phyloP scores from a whole-genome alignment of 2,329 filamentous ascomycete genomes.

The Fusarium falciforme region DNA sequence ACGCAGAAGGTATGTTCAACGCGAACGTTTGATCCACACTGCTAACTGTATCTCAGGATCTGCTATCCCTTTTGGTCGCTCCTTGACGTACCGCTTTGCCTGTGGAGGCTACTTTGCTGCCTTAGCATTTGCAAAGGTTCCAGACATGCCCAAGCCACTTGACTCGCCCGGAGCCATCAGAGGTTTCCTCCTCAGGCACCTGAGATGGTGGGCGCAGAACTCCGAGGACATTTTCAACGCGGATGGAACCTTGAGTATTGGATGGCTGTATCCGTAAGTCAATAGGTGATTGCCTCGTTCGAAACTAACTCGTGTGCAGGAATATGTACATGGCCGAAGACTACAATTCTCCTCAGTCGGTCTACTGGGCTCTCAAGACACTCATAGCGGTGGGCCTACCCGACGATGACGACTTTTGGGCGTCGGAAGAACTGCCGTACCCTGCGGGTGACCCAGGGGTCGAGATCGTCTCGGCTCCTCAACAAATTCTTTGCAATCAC shows the following conservation, averaged over 20 bases:
- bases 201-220: slow-evolving; percentile 60
- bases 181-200: slow-evolving; percentile 61
- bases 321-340: slow-evolving; percentile 68
- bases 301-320: background rate
- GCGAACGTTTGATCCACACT: fast-evolving
- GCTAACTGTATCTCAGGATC: slow-evolving; percentile 50
- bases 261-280: slow-evolving; percentile 47
- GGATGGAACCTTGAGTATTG: slow-evolving; percentile 63
- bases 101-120: slow-evolving; percentile 62
- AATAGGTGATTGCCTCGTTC: fast-evolving
- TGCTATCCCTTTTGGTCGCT: slow-evolving; percentile 63
- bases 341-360: slow-evolving; percentile 68
- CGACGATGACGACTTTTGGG: slow-evolving; percentile 58
- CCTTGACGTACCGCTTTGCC: slow-evolving; percentile 63
- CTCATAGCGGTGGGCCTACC: slow-evolving; percentile 56
- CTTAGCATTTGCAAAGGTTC: slow-evolving; percentile 54
- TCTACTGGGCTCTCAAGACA: slow-evolving; percentile 65
- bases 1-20: slow-evolving; percentile 51
- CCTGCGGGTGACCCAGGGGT: slow-evolving; percentile 10
- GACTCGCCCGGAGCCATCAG: slow-evolving; percentile 55
- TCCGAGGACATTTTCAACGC: slow-evolving; percentile 58
- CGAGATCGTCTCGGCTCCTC: slow-evolving; percentile 42
- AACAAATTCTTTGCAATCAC: slow-evolving; percentile 59
- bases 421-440: slow-evolving; percentile 48
- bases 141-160: slow-evolving; percentile 51